phyloP scores from a whole-genome alignment of 108 stramenopile genomes.

The Licmophora abbreviata region DNA sequence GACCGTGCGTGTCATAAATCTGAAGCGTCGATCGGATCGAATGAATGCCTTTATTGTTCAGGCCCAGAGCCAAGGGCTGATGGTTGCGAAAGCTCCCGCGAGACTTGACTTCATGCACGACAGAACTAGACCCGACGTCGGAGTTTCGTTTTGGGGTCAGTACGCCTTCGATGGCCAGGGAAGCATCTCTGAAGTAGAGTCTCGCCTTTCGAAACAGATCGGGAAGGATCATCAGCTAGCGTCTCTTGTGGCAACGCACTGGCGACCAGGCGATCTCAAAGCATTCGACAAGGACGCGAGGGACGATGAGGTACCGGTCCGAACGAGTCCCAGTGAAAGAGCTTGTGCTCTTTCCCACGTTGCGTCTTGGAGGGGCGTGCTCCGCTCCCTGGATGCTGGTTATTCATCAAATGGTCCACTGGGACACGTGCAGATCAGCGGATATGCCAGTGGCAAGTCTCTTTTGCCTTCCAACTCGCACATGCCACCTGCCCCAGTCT shows the following conservation, averaged over 20 bases:
- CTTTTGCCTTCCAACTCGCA: conserved; percentile 22
- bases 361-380: conserved; percentile 54
- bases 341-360: conserved; percentile 75
- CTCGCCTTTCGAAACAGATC: conserved; percentile 17
- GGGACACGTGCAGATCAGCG: conserved; percentile 44
- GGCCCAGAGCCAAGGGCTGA: conserved; percentile 36
- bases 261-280: conserved; percentile 67
- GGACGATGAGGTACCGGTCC: conserved; percentile 32
- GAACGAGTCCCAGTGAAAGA: conserved; percentile 41
- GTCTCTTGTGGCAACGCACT: conserved; percentile 40
- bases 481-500: conserved; percentile 63
- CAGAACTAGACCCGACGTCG: conserved; percentile 7
- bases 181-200: conserved; percentile 21
- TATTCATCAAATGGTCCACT: background rate
- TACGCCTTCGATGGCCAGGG: conserved; percentile 66
- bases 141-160: conserved; percentile 19
- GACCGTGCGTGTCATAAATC: conserved; percentile 55
- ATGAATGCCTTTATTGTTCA: conserved; percentile 40
- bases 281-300: conserved; percentile 66
- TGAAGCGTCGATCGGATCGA: conserved; percentile 58
- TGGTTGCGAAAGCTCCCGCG: conserved; percentile 44
- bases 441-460: conserved; percentile 53
- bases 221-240: conserved; percentile 18
- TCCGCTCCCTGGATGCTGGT: conserved; percentile 4
- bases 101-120: conserved; percentile 8